Base-by-base conservation (phyloP, 2,329 filamentous ascomycete species). In the Beauveria asiatica region DNA sequence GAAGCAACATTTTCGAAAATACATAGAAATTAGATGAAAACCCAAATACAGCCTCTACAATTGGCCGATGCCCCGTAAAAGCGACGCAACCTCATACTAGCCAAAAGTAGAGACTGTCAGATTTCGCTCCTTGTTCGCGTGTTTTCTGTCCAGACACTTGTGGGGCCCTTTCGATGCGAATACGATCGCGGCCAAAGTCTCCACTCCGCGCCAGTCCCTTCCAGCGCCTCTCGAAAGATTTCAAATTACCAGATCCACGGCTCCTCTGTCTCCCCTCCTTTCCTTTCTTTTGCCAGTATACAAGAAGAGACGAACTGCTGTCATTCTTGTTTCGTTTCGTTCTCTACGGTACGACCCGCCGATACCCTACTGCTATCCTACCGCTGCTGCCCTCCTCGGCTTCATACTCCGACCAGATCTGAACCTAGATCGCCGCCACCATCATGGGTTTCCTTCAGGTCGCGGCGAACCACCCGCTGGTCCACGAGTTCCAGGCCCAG, bases 361-460 rank as follows among this genome's bases (percentile, higher is more conserved):
- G 16, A 8, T n/a, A 9, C 46, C 46, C 46, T 50, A 27, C 19
- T 30, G 48, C 27, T 13, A 19, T 16, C 17, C 51, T n/a, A 10
- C 9, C 30, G 33, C 21, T 17, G 2, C 19, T 37, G 2, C 27
- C 41, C 8, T 44, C 30, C 54, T 46, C 25, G 27, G 33, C 33
- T 19, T 27, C 13, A 33, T n/a, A 41, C 16, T 27, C 19, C 33
- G 17, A 42, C 49, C 50, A 53, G 30, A 27, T 9, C 30, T 27
- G 21, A 17, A 3, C 50, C n/a, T 19, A 13, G 5, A 37, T 11
- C 21, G 25, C 17, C 50, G 44, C 61, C 62, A 58, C 63, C 64
- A 68, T 62, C 65, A 86, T 86, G 83, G 83, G 83, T 69, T 60
- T 84, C 66, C 65, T 85, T 63, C 78, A 84, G 66, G 76, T 82